Percentiles rank a stretch among this genome's conserved stretches.
phyloP scores from a whole-genome alignment of 768 basidiomycete species.

The Phanerochaete sordida region DNA sequence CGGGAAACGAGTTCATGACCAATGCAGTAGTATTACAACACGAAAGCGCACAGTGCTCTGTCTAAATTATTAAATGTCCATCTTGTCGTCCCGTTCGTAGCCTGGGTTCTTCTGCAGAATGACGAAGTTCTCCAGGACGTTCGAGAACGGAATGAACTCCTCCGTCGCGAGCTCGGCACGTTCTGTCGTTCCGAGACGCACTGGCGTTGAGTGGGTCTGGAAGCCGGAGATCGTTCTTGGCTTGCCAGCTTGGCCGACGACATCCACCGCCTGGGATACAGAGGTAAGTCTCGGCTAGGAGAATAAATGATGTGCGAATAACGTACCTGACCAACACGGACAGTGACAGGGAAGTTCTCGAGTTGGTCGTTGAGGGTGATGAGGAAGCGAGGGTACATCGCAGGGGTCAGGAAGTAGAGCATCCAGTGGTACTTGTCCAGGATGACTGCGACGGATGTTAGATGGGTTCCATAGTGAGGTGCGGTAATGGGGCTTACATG shows the following conservation, averaged over 20 bases:
- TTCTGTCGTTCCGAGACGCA: constrained; percentile 91
- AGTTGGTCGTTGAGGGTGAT: constrained; percentile 95
- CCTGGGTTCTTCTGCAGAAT: constrained; percentile 91
- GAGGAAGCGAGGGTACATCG: constrained; percentile 98
- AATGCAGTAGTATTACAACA: constrained; percentile 2
- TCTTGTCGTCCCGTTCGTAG: constrained; percentile 82
- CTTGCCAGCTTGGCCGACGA: constrained; percentile 97
- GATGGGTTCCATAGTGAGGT: too few relatives aligned
- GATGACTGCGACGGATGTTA: constrained; percentile 54
- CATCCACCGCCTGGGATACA: constrained; percentile 77
- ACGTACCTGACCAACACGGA: constrained; percentile 92
- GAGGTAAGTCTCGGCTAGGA: constrained; percentile 3
- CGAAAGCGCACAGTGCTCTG: neutral
- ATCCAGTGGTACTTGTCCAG: constrained; percentile 98
- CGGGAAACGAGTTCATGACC: neutral
- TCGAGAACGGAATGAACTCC: constrained; percentile 88
- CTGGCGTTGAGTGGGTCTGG: constrained; percentile 97
- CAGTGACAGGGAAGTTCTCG: constrained; percentile 81
- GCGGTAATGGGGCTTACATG: too few relatives aligned
- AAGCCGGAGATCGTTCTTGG: constrained; percentile 95
- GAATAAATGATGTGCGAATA: too few relatives aligned
- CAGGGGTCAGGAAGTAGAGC: constrained; percentile 92
- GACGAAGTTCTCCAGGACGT: constrained; percentile 90
- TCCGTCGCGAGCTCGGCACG: constrained; percentile 95
- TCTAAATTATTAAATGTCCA: constrained; percentile 54